These are phyloP conservation scores for Carex littledalei DNA, from an alignment of 176 grass and related monocot genomes.

Conservation along the genomic window DNA sequence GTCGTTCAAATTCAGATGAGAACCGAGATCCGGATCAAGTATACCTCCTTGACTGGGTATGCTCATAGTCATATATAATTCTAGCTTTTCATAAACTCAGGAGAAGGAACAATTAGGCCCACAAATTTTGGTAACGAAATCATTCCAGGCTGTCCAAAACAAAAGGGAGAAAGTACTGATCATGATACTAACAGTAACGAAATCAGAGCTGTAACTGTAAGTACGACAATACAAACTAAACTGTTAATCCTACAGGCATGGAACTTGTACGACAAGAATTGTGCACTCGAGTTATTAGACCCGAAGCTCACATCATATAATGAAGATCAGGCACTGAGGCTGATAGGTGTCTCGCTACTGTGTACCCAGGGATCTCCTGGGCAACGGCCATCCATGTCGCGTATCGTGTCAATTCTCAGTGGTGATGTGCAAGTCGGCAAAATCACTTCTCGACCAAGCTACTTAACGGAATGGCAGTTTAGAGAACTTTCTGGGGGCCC, in stretches of 20 bases:
- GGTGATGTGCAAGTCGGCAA: conserved; percentile 32
- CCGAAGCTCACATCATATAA: conserved; percentile 7
- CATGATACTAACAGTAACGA: not conserved
- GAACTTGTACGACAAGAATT: conserved; percentile 24
- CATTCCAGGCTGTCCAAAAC: not conserved
- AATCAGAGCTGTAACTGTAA: not conserved
- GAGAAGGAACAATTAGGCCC: not conserved
- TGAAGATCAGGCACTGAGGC: conserved; percentile 11
- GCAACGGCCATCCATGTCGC: conserved; percentile 55
- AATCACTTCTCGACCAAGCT: conserved; percentile 42
- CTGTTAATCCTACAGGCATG: conserved; percentile 21
- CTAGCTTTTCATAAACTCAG: not conserved
- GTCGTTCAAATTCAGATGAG: conserved; percentile 28
- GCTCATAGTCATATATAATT: not conserved
- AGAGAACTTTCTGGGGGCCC: conserved; percentile 22
- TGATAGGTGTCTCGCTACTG: conserved; percentile 34
- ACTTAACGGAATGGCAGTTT: conserved; percentile 63
- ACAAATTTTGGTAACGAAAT: not conserved
- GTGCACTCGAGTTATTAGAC: conserved; percentile 24
- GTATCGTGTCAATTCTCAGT: conserved; percentile 44
- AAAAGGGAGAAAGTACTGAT: not conserved
- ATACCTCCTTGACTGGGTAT: conserved; percentile 42
- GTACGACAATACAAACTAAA: not conserved
- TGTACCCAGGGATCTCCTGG: conserved; percentile 43
- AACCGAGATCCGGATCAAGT: conserved; percentile 5